phyloP scores from a whole-genome alignment of 176 grass and related monocot genomes.

The Puccinellia tenuiflora region DNA sequence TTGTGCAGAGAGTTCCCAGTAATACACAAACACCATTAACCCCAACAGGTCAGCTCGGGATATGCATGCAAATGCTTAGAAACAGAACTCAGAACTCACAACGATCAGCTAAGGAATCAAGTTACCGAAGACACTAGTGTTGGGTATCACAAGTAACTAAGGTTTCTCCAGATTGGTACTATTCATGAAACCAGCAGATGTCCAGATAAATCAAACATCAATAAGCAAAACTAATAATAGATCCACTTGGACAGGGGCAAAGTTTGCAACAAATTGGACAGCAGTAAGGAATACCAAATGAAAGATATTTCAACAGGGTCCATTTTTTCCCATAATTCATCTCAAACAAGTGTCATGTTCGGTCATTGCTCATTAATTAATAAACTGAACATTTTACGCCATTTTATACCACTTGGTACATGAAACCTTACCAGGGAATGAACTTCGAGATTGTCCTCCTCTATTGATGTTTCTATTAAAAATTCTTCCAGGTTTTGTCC shows the following conservation, averaged over 20 bases:
- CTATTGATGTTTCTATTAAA: slow-evolving; percentile 28
- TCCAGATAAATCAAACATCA: neutral
- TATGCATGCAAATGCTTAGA: neutral
- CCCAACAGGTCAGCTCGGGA: neutral
- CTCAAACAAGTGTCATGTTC: neutral
- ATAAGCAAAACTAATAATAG: neutral
- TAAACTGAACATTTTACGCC: neutral
- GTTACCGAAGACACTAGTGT: neutral
- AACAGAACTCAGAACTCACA: neutral
- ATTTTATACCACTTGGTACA: neutral
- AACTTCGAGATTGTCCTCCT: slow-evolving; percentile 29
- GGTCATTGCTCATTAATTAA: neutral
- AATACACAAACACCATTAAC: neutral
- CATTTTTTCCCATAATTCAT: neutral
- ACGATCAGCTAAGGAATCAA: neutral
- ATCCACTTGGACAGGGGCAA: neutral
- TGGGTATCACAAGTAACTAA: neutral
- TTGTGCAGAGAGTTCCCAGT: neutral
- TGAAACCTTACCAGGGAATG: slow-evolving; percentile 32
- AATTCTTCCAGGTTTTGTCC: slow-evolving; percentile 33
- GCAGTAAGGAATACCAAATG: neutral
- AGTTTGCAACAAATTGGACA: neutral
- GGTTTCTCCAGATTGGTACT: neutral
- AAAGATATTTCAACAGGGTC: neutral
- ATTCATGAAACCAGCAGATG: neutral